Evolutionary conservation across 192 early-diverging fungal species (phyloP).

Genomic region (Gigaspora rosea): DNA sequence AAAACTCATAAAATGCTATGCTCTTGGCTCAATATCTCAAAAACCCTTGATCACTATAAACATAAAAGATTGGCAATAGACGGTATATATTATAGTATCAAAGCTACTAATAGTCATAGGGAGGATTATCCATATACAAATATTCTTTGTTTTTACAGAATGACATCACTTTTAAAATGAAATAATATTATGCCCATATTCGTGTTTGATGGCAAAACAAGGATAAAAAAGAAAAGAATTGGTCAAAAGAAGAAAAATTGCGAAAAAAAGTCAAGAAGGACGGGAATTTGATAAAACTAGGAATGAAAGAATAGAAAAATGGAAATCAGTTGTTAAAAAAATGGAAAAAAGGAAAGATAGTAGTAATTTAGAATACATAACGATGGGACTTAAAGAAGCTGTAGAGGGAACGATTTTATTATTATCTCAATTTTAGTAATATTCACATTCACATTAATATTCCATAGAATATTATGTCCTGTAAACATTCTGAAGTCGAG

Average conservation of each 20-base stretch:
- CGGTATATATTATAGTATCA: conserved; percentile 44
- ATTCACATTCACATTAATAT: too few species aligned
- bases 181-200: conserved; percentile 64
- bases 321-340: conserved; percentile 12
- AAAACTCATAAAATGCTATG: conserved; percentile 53
- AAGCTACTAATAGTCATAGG: conserved; percentile 17
- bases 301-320: conserved; percentile 36
- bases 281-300: conserved; percentile 45
- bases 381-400: conserved; percentile 15
- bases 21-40: conserved; percentile 45
- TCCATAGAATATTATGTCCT: too few species aligned
- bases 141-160: conserved; percentile 59
- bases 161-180: conserved; percentile 50
- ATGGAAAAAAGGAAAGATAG: neutral
- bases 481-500: too few species aligned
- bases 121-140: conserved; percentile 50
- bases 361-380: conserved; percentile 13
- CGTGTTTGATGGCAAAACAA: conserved; percentile 64
- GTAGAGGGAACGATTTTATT: neutral
- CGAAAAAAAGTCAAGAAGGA: conserved; percentile 36
- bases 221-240: conserved; percentile 60
- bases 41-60: conserved; percentile 38
- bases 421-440: too few species aligned
- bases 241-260: conserved; percentile 33
- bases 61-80: conserved; percentile 57